Conservation (phyloP, 2,329 filamentous ascomycete species). For the Penicillium concentricum region DNA sequence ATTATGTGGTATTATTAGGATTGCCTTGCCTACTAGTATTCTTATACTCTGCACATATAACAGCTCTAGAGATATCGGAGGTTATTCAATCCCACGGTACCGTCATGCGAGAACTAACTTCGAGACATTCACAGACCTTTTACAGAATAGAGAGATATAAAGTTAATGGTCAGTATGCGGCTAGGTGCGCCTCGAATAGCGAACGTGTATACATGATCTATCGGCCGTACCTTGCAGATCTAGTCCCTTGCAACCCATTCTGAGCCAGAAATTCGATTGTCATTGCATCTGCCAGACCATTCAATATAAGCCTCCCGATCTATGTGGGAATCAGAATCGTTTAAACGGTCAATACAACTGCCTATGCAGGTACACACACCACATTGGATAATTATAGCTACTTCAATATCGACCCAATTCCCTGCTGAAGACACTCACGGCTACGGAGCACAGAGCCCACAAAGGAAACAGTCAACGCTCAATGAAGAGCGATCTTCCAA, state of each 20-base stretch:
- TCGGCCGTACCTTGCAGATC: conserved; percentile 5
- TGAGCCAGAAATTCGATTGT: background rate
- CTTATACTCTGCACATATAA: background rate
- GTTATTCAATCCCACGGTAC: background rate
- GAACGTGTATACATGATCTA: background rate
- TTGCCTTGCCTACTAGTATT: background rate
- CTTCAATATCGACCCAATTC: background rate
- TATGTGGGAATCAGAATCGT: background rate
- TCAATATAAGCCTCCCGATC: background rate
- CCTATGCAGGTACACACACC: background rate
- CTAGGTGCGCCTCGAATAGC: background rate
- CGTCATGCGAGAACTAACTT: background rate
- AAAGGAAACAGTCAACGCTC: background rate
- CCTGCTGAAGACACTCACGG: background rate
- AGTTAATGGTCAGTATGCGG: background rate
- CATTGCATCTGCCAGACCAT: background rate
- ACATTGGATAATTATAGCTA: background rate
- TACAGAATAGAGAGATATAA: background rate
- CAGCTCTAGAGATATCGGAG: background rate
- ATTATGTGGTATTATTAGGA: background rate
- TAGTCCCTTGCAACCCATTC: conserved; percentile 3
- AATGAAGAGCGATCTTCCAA: background rate
- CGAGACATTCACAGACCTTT: background rate
- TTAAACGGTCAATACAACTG: background rate
- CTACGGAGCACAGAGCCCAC: too few species aligned